Evolutionary conservation across 2,329 filamentous ascomycete species (phyloP).

Genomic region (Botryosphaeria dothidea): DNA sequence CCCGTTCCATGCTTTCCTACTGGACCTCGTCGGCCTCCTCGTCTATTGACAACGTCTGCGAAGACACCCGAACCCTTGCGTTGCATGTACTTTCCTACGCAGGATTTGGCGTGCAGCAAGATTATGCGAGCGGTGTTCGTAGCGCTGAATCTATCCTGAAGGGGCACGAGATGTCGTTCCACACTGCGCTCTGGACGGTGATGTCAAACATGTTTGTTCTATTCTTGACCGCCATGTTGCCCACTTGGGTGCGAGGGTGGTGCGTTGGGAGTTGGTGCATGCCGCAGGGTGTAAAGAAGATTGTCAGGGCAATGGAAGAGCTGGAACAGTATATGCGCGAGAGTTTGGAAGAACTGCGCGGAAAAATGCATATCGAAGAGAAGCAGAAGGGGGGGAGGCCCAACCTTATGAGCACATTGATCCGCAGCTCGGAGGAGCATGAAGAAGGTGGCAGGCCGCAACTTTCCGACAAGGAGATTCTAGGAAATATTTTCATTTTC

Average conservation of each 20-base stretch:
- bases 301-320: not conserved
- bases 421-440: not conserved
- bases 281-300: not conserved
- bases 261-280: too few relatives aligned
- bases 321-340: not conserved
- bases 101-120: constrained; percentile 34
- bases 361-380: not conserved
- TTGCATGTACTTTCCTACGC: constrained; percentile 40
- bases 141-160: constrained; percentile 20
- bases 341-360: not conserved
- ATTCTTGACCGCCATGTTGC: constrained; percentile 21
- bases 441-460: not conserved
- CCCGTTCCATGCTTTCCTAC: not conserved
- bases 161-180: constrained; percentile 24
- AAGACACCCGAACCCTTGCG: constrained; percentile 38
- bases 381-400: not conserved
- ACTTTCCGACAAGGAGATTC: constrained; percentile 42
- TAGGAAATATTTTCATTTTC: constrained; percentile 52
- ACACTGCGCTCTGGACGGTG: constrained; percentile 29
- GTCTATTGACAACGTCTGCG: constrained; percentile 22
- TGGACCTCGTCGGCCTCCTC: not conserved
- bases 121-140: constrained; percentile 22
- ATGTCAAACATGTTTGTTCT: constrained; percentile 28
- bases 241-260: not conserved
- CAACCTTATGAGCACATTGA: not conserved